Conservation (phyloP, 2,329 filamentous ascomycete species). For the Talaromyces sp. region DNA sequence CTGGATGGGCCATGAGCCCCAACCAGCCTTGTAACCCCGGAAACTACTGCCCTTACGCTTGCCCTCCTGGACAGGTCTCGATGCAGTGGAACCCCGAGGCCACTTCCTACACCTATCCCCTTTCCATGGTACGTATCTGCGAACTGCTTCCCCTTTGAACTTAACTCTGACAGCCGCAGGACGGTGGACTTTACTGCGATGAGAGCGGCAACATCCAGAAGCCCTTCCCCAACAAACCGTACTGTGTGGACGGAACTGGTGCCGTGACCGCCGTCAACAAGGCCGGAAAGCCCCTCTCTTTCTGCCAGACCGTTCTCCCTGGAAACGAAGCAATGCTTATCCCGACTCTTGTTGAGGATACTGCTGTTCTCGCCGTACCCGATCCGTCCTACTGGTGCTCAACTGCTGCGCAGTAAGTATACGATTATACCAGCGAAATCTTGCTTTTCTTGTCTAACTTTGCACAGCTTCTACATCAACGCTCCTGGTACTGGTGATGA, state of each 20-base stretch:
- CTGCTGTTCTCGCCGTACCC: slow-evolving; percentile 64
- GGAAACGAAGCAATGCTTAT: slow-evolving; percentile 11
- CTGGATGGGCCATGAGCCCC: slow-evolving; percentile 74
- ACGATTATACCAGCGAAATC: not conserved
- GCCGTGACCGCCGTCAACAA: slow-evolving; percentile 63
- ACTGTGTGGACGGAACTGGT: slow-evolving; percentile 66
- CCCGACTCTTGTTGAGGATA: slow-evolving; percentile 57
- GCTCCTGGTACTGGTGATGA: slow-evolving; percentile 58
- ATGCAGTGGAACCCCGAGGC: slow-evolving; percentile 72
- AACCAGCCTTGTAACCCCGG: slow-evolving; percentile 64
- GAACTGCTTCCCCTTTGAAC: not conserved
- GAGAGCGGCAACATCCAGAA: slow-evolving; percentile 60
- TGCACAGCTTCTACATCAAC: slow-evolving; percentile 67
- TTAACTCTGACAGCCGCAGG: slow-evolving; percentile 40
- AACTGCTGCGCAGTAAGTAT: slow-evolving; percentile 68
- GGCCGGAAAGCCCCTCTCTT: slow-evolving; percentile 35
- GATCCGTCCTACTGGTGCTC: slow-evolving; percentile 63
- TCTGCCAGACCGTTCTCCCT: slow-evolving; percentile 11
- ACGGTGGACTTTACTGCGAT: slow-evolving; percentile 70
- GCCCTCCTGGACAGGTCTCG: slow-evolving; percentile 69
- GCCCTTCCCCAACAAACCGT: slow-evolving; percentile 62
- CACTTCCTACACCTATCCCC: slow-evolving; percentile 60
- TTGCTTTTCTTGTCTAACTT: slow-evolving; percentile 9
- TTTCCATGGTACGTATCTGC: slow-evolving; percentile 58
- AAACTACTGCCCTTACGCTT: slow-evolving; percentile 71